Conservation (phyloP, 345 rosid genomes). For the Populus pruinosa region DNA sequence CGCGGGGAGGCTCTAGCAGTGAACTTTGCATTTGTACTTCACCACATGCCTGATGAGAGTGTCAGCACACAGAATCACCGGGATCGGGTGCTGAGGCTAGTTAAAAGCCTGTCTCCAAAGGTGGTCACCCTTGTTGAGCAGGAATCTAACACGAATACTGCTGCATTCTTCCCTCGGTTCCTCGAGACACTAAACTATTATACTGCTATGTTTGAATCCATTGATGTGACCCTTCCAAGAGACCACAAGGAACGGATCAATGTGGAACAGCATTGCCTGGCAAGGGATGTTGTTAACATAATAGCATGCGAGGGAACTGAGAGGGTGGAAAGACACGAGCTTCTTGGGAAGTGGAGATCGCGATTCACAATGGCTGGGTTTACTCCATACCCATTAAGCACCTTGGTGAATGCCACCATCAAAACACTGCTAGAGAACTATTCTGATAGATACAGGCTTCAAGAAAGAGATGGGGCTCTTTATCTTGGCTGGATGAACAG, state of each 20-base stretch:
- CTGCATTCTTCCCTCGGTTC: slow-evolving; percentile 79
- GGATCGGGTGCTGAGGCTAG: slow-evolving; percentile 65
- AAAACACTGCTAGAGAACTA: slow-evolving; percentile 60
- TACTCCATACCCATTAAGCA: slow-evolving; percentile 66
- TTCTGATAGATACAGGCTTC: slow-evolving; percentile 54
- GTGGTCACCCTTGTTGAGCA: slow-evolving; percentile 92
- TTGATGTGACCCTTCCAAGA: slow-evolving; percentile 64
- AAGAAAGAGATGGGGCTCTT: slow-evolving; percentile 74
- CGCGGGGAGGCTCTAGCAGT: slow-evolving; percentile 77
- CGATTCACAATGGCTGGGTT: slow-evolving; percentile 88
- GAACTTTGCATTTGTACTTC: slow-evolving; percentile 81
- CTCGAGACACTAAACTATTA: slow-evolving; percentile 69
- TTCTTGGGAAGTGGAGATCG: slow-evolving; percentile 78
- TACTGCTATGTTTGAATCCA: slow-evolving; percentile 87
- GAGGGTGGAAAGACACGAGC: slow-evolving; percentile 81
- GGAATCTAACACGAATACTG: slow-evolving; percentile 86
- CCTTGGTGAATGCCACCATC: slow-evolving; percentile 67
- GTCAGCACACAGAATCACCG: slow-evolving; percentile 76
- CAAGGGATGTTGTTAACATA: slow-evolving; percentile 79
- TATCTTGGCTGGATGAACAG: slow-evolving; percentile 87
- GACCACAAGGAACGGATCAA: slow-evolving; percentile 76
- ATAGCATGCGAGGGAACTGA: slow-evolving; percentile 87
- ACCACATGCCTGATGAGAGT: slow-evolving; percentile 86
- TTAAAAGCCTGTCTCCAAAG: slow-evolving; percentile 68
- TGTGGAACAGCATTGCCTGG: slow-evolving; percentile 89